Evolutionary conservation across 23 red algal species (phyloP).

Genomic region (Gracilaria gracilis): DNA sequence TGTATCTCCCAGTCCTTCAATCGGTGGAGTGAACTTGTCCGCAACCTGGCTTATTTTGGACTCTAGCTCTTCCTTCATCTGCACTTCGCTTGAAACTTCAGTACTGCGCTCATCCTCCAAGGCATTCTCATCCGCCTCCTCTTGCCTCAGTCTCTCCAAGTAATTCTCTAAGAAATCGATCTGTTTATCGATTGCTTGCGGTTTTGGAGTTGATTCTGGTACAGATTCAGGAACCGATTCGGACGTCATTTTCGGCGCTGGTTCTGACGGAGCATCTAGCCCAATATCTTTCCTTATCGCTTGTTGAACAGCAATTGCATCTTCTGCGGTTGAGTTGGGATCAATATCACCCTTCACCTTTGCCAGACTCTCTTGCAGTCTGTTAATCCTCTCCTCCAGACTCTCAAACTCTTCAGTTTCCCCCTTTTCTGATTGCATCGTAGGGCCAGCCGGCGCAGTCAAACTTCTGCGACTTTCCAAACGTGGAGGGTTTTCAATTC

Average conservation of each 20-base stretch:
- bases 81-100: background rate
- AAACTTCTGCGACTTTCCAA: background rate
- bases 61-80: constrained; percentile 9
- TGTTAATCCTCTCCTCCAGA: constrained; percentile 17
- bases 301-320: constrained; percentile 2
- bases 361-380: constrained; percentile 1
- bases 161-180: constrained; percentile 54
- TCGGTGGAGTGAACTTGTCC: constrained; percentile 35
- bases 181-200: constrained; percentile 50
- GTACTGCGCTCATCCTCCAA: background rate
- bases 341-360: constrained; percentile 13
- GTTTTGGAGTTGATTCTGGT: background rate
- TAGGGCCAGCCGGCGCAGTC: background rate
- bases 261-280: background rate
- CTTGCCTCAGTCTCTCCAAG: constrained; percentile 51
- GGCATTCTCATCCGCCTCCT: constrained; percentile 15
- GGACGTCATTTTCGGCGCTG: background rate
- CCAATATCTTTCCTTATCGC: constrained; percentile 19
- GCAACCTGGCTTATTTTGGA: background rate
- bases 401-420: background rate
- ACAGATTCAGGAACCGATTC: background rate
- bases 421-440: background rate
- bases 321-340: constrained; percentile 18
- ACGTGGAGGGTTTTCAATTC: constrained; percentile 3
- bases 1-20: constrained; percentile 38